A percentile compares a stretch with the other conserved stretches of the same genome.
Evolutionary conservation across 208 protist species (phyloP).

Genomic region (Acanthamoeba pearcei): DNA sequence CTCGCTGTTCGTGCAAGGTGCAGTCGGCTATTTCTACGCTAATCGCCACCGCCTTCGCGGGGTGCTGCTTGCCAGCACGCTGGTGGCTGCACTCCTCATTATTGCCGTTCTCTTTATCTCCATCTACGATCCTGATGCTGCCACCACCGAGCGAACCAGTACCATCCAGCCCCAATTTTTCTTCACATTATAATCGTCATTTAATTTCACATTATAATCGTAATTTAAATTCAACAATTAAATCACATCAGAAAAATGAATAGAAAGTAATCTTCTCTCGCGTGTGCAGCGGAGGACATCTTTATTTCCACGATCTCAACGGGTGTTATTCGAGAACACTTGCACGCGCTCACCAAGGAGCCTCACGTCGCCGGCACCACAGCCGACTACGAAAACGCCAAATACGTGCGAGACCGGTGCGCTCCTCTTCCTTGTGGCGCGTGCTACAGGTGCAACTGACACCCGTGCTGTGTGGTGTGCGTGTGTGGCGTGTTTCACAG

Average conservation of each 20-base stretch:
- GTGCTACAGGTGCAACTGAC: not conserved
- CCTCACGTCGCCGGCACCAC: conserved; percentile 37
- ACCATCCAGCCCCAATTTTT: not conserved
- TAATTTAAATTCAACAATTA: not conserved
- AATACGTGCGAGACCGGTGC: not conserved
- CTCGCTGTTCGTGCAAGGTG: conserved; percentile 1
- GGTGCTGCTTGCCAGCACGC: conserved; percentile 5
- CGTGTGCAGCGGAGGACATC: conserved; percentile 23
- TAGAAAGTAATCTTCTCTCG: not conserved
- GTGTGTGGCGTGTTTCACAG: not conserved
- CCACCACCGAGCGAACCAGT: conserved; percentile 29
- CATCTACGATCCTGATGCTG: conserved; percentile 54
- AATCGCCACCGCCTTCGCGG: conserved; percentile 24
- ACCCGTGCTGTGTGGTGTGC: not conserved
- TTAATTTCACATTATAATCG: not conserved
- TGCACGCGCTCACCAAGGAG: conserved; percentile 7
- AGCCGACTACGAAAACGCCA: not conserved
- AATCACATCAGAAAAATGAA: not conserved
- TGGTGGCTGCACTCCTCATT: conserved; percentile 14
- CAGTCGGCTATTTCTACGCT: conserved; percentile 21
- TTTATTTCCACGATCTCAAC: not conserved
- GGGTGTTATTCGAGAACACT: not conserved
- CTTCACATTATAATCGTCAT: not conserved
- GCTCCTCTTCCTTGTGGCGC: not conserved
- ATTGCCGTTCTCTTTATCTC: conserved; percentile 43